A percentile compares a stretch with the other conserved stretches of the same genome.
Conservation (phyloP, 2,329 filamentous ascomycete genomes). For the Hypoxylon sp. region DNA sequence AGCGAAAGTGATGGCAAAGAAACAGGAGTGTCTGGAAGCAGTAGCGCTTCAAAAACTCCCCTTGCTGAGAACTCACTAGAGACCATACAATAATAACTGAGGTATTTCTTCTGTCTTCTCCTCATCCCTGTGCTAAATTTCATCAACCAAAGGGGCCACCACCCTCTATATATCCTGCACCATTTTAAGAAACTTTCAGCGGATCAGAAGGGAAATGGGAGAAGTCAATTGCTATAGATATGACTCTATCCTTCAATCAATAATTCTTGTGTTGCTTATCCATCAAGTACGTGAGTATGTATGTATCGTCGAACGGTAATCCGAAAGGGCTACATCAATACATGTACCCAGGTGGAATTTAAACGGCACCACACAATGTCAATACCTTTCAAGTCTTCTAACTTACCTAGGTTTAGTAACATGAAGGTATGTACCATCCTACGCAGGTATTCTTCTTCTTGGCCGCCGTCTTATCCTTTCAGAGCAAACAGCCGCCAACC, state of each 20-base stretch:
- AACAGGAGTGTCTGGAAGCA: background rate
- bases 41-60: background rate
- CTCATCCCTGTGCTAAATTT: background rate
- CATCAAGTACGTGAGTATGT: background rate
- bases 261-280: background rate
- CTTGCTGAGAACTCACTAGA: background rate
- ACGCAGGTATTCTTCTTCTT: conserved; percentile 3
- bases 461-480: background rate
- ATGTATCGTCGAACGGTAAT: background rate
- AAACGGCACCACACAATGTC: background rate
- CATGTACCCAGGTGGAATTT: background rate
- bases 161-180: background rate
- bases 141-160: background rate
- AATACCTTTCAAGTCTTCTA: background rate
- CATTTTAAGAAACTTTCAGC: background rate
- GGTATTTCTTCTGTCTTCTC: background rate
- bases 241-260: background rate
- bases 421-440: background rate
- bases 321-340: background rate
- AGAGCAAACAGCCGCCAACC: conserved; percentile 25
- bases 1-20: background rate
- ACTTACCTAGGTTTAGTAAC: background rate
- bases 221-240: background rate
- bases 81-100: background rate
- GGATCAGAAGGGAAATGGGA: background rate